Percentiles rank a stretch among this genome's conserved stretches.
Evolutionary conservation across 1,284 basidiomycete genomes (phyloP).

Genomic region (Vanrija sp.): DNA sequence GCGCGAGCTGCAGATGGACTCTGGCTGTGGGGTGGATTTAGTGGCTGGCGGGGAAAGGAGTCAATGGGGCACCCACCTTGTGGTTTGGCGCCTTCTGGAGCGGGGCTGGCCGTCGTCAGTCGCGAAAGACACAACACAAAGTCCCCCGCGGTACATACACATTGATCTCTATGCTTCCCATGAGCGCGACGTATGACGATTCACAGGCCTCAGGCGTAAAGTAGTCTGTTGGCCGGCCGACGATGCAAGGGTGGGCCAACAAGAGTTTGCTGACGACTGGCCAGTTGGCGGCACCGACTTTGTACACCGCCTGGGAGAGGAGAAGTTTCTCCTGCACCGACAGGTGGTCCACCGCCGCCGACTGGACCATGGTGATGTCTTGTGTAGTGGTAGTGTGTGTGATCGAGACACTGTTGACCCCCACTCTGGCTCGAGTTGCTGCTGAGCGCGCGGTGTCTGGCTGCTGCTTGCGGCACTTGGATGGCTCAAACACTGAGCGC

Average conservation of each 20-base stretch:
- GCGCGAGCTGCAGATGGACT: conserved; percentile 64
- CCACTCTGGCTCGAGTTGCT: too few relatives aligned
- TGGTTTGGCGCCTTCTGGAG: conserved; percentile 36
- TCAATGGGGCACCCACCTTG: conserved; percentile 13
- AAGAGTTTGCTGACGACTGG: conserved; percentile 62
- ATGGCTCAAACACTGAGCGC: too few relatives aligned
- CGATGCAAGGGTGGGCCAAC: conserved; percentile 53
- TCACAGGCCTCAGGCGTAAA: conserved; percentile 68
- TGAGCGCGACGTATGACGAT: conserved; percentile 61
- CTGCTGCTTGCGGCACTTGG: too few relatives aligned
- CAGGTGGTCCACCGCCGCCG: conserved; percentile 21
- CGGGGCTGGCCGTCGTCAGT: conserved; percentile 29
- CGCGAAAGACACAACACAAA: not conserved
- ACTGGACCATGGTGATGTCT: conserved; percentile 8
- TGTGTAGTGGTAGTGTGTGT: too few relatives aligned
- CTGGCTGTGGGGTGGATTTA: conserved; percentile 44
- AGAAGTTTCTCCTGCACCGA: conserved; percentile 56
- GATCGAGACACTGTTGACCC: too few relatives aligned
- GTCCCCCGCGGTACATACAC: conserved; percentile 52
- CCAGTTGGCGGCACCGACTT: conserved; percentile 75
- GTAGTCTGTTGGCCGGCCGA: conserved; percentile 57
- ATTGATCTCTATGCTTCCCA: conserved; percentile 65
- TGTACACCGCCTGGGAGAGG: conserved; percentile 77
- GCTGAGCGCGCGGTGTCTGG: too few relatives aligned
- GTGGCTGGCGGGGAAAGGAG: not conserved